Conservation (phyloP, 441 rosid species). For the Francoa sonchifolia region DNA sequence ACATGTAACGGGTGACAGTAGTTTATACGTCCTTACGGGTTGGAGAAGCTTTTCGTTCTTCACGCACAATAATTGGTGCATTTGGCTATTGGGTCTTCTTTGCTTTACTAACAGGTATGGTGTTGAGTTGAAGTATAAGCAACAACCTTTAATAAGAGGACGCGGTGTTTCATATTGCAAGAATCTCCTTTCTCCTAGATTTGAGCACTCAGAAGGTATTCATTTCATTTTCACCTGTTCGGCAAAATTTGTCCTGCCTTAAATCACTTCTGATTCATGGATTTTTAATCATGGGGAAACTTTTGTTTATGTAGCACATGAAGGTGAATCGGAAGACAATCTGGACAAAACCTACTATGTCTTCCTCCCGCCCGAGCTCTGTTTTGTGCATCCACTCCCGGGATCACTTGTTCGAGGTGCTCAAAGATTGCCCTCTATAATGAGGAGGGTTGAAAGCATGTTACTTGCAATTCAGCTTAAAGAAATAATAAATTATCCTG, state of each 20-base stretch:
- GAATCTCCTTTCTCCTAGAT: slow-evolving; percentile 92
- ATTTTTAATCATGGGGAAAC: slow-evolving; percentile 12
- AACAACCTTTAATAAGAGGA: slow-evolving; percentile 83
- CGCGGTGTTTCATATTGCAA: slow-evolving; percentile 99
- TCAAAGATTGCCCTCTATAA: slow-evolving; percentile 93
- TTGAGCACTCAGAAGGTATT: slow-evolving; percentile 74
- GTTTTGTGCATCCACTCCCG: slow-evolving; percentile 90
- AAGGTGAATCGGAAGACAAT: slow-evolving; percentile 67
- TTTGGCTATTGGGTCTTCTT: slow-evolving; percentile 37
- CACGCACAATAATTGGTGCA: slow-evolving; percentile 33
- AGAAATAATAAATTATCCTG: slow-evolving; percentile 50
- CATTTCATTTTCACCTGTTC: neutral
- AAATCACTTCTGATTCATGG: slow-evolving; percentile 1
- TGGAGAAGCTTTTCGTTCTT: slow-evolving; percentile 41
- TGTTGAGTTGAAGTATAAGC: slow-evolving; percentile 62
- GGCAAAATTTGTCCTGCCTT: neutral
- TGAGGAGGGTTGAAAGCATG: slow-evolving; percentile 99
- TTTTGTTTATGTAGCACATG: slow-evolving; percentile 16
- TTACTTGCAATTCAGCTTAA: slow-evolving; percentile 85
- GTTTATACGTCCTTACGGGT: slow-evolving; percentile 24
- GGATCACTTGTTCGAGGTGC: slow-evolving; percentile 96
- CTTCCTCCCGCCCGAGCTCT: slow-evolving; percentile 94
- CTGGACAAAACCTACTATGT: slow-evolving; percentile 88
- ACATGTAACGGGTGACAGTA: too few relatives aligned
- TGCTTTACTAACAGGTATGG: slow-evolving; percentile 59